Evolutionary conservation across 1,284 basidiomycete species (phyloP).

Genomic region (Sphagnurus paluster): DNA sequence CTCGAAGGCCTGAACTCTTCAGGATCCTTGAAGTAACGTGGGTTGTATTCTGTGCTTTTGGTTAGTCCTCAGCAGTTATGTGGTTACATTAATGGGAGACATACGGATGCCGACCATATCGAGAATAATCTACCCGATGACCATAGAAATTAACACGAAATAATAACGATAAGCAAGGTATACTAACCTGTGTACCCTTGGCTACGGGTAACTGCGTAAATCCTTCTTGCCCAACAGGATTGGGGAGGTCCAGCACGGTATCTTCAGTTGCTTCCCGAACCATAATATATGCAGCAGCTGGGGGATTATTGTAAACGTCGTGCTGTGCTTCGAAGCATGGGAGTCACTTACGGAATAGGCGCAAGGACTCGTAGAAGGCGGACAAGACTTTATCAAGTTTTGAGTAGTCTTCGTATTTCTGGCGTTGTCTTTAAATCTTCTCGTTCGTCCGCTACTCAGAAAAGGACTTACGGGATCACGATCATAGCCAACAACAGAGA

Average conservation of each 20-base stretch:
- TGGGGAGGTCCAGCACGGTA: constrained; percentile 30
- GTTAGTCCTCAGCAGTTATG: not conserved
- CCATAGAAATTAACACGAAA: not conserved
- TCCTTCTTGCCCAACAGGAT: constrained; percentile 30
- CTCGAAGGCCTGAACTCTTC: constrained; percentile 33
- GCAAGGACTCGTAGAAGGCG: constrained; percentile 44
- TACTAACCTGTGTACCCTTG: constrained; percentile 26
- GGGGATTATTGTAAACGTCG: not conserved
- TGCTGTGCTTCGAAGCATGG: not conserved
- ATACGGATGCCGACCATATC: constrained; percentile 54
- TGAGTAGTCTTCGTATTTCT: constrained; percentile 44
- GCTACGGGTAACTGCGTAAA: constrained; percentile 24
- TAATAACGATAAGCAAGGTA: not conserved
- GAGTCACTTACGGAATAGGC: constrained; percentile 41
- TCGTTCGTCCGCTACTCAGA: too few species aligned
- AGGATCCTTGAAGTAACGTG: constrained; percentile 34
- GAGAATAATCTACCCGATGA: constrained; percentile 33
- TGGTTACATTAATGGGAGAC: constrained; percentile 22
- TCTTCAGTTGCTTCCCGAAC: constrained; percentile 33
- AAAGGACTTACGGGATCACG: constrained; percentile 34
- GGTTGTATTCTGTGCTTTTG: constrained; percentile 31
- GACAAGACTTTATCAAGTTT: constrained; percentile 46
- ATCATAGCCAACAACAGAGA: constrained; percentile 37
- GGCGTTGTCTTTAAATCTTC: not conserved
- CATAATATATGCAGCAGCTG: constrained; percentile 31